Conservation (phyloP, 1,139 yeast genomes). For the Protomyces arabidopsidicola region DNA sequence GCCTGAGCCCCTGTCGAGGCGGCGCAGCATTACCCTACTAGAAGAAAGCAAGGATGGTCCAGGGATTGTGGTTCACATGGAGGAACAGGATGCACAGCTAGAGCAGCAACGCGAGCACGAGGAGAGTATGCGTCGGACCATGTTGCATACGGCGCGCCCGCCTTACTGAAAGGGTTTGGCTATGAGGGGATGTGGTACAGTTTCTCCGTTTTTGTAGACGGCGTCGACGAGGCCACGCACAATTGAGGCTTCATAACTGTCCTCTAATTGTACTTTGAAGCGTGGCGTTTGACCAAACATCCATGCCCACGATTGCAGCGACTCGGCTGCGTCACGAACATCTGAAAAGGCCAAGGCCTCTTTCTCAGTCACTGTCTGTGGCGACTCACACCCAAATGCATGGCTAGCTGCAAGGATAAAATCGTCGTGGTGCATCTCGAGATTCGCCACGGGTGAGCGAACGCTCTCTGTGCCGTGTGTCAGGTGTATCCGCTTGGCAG, state of each 20-base stretch:
- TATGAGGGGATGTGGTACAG: background rate
- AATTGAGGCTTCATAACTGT: background rate
- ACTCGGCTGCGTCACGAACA: background rate
- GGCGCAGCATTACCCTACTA: background rate
- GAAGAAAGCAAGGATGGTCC: background rate
- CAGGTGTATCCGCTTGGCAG: constrained; percentile 46
- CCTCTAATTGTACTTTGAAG: constrained; percentile 40
- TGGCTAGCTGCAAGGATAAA: constrained; percentile 50
- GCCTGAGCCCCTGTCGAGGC: background rate
- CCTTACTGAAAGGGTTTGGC: background rate
- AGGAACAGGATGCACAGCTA: background rate
- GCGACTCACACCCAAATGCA: constrained; percentile 48
- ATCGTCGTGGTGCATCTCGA: constrained; percentile 46
- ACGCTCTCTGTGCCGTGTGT: constrained; percentile 73
- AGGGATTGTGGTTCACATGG: background rate
- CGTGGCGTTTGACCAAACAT: constrained; percentile 65
- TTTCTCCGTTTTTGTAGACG: background rate
- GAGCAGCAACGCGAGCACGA: background rate
- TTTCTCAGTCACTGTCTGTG: background rate
- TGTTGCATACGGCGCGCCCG: background rate
- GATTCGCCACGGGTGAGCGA: constrained; percentile 66
- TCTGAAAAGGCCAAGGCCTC: constrained; percentile 7
- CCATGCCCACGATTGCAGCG: constrained; percentile 61
- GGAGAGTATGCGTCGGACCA: background rate
- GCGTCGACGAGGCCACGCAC: background rate